phyloP scores from a whole-genome alignment of 2,329 filamentous ascomycete species.

The Aspergillus quadricinctus region DNA sequence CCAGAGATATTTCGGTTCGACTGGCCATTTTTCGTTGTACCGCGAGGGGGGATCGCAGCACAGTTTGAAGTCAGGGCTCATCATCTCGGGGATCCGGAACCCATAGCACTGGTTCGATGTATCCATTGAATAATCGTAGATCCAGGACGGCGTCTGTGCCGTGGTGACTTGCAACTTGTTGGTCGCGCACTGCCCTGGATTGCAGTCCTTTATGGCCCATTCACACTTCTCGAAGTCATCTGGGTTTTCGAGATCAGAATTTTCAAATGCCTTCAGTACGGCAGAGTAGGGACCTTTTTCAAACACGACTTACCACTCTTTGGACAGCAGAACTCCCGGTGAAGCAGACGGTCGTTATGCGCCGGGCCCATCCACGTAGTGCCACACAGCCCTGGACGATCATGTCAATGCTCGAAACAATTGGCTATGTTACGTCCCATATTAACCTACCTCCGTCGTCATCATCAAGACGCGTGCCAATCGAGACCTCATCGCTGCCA shows the following conservation, averaged over 20 bases:
- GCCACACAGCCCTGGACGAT: background rate
- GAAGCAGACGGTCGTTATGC: background rate
- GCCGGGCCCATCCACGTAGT: background rate
- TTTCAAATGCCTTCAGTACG: too few relatives aligned
- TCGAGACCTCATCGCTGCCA: background rate
- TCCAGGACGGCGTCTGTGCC: background rate
- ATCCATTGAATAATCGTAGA: background rate
- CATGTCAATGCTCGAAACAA: background rate
- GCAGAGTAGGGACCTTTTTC: background rate
- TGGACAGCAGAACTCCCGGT: background rate
- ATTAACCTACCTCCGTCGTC: background rate
- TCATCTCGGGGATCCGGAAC: background rate
- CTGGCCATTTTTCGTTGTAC: conserved; percentile 23
- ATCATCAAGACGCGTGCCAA: background rate
- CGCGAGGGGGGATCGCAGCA: conserved; percentile 6
- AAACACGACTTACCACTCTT: background rate
- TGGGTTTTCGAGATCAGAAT: background rate
- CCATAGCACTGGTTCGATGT: background rate
- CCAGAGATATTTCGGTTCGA: conserved; percentile 23
- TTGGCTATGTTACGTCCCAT: too few relatives aligned
- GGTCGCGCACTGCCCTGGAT: background rate
- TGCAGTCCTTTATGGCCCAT: background rate
- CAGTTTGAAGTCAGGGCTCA: conserved; percentile 1
- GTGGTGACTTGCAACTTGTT: background rate
- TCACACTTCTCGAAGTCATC: background rate